phyloP scores from a whole-genome alignment of 176 grass and related monocot genomes.

The Phragmites australis region DNA sequence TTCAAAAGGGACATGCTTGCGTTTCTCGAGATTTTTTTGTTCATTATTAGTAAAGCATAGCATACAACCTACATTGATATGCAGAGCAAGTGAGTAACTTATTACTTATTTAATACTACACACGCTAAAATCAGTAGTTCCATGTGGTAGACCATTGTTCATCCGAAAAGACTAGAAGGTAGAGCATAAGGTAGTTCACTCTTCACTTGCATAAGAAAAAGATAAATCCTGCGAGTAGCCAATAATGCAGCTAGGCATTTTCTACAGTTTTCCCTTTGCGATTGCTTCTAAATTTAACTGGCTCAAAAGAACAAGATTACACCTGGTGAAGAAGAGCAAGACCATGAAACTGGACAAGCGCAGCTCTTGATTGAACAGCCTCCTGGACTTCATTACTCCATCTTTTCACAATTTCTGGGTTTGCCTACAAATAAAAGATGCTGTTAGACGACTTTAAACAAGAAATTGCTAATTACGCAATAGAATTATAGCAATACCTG shows the following conservation, averaged over 20 bases:
- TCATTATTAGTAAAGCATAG: background rate
- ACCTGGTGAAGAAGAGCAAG: slow-evolving; percentile 97
- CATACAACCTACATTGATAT: background rate
- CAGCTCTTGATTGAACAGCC: slow-evolving; percentile 93
- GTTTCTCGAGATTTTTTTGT: background rate
- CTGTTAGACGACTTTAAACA: background rate
- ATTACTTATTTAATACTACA: background rate
- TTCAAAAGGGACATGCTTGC: background rate
- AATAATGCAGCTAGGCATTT: background rate
- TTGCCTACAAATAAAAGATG: slow-evolving; percentile 55
- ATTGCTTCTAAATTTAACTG: slow-evolving; percentile 17
- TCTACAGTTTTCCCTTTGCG: slow-evolving; percentile 4
- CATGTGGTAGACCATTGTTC: background rate
- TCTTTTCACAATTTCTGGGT: slow-evolving; percentile 92
- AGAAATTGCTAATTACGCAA: background rate
- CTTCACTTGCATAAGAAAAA: background rate
- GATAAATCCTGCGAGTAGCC: background rate
- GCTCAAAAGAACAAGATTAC: background rate
- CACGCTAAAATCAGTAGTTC: background rate
- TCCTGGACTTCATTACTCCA: slow-evolving; percentile 99
- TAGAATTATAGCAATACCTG: slow-evolving; percentile 65
- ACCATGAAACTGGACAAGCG: slow-evolving; percentile 96
- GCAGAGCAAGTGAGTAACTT: background rate
- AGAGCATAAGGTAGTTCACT: background rate
- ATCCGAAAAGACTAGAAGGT: background rate